Percentiles rank a stretch among this genome's conserved stretches.
These are phyloP conservation scores for Zoysia japonica DNA, from an alignment of 176 grass and related monocot species.

Conservation along the genomic window DNA sequence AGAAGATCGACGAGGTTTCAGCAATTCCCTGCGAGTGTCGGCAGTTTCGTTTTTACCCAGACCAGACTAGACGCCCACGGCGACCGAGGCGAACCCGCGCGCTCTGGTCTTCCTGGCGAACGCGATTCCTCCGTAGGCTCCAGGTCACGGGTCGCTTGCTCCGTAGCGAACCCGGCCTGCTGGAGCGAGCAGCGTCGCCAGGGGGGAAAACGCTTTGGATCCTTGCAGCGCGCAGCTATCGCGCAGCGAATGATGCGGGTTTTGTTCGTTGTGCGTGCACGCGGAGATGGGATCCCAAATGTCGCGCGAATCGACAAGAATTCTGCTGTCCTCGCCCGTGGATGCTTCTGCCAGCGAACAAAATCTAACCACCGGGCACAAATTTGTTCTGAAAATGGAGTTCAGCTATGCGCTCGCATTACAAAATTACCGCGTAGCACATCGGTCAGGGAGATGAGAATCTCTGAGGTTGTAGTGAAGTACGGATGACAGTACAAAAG, in stretches of 20 bases:
- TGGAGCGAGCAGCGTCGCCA: background rate
- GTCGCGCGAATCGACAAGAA: background rate
- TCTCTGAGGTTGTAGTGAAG: background rate
- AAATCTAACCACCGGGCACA: background rate
- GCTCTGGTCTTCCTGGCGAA: conserved; percentile 3
- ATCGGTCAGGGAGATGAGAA: background rate
- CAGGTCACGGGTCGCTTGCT: conserved; percentile 48
- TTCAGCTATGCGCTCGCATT: background rate
- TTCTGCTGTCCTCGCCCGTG: conserved; percentile 3
- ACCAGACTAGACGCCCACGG: background rate
- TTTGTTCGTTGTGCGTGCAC: background rate
- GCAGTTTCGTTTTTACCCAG: background rate
- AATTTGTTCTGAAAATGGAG: background rate
- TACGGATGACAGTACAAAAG: background rate
- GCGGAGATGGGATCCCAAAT: conserved; percentile 29
- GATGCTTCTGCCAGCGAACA: background rate
- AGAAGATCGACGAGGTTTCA: background rate
- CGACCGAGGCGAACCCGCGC: background rate
- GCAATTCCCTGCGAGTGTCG: conserved; percentile 18
- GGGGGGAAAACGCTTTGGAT: background rate
- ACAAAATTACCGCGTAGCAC: background rate
- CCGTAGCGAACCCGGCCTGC: background rate
- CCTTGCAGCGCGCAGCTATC: background rate
- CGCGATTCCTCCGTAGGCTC: conserved; percentile 2
- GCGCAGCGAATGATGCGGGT: conserved; percentile 4